phyloP scores from a whole-genome alignment of 2,329 filamentous ascomycete species.

The Talaromyces sp. region DNA sequence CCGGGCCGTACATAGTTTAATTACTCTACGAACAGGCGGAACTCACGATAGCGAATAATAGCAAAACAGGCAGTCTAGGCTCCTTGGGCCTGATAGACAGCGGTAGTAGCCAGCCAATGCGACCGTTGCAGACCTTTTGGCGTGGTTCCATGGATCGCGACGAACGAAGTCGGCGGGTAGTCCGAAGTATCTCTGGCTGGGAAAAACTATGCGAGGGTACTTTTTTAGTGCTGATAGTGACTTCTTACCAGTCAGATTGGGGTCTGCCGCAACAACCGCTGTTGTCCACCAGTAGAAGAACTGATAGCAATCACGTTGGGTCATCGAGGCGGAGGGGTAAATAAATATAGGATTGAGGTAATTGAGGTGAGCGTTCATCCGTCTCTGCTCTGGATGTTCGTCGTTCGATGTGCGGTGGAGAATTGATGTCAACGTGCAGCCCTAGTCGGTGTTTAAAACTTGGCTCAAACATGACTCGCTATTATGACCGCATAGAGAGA shows the following conservation, averaged over 20 bases:
- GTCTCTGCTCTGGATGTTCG: neutral
- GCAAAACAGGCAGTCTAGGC: neutral
- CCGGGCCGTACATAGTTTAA: neutral
- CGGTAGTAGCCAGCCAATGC: neutral
- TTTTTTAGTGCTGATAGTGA: no score
- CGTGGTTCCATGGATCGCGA: neutral
- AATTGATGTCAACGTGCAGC: neutral
- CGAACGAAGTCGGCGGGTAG: neutral
- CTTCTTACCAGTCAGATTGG: neutral
- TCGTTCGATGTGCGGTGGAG: neutral
- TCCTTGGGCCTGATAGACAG: no score
- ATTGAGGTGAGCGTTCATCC: no score
- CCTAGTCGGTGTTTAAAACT: neutral
- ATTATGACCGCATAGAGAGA: neutral
- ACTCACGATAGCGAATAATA: neutral
- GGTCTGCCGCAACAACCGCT: neutral
- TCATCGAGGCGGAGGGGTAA: no score
- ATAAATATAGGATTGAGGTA: no score
- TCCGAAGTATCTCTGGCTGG: neutral
- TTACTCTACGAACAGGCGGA: neutral
- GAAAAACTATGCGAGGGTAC: neutral
- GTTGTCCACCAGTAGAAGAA: neutral
- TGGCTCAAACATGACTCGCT: neutral
- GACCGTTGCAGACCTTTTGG: neutral
- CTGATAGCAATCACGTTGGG: neutral